These are phyloP conservation scores for Penicillium sp. DNA, from an alignment of 2,329 filamentous ascomycete genomes.

Conservation along the genomic window DNA sequence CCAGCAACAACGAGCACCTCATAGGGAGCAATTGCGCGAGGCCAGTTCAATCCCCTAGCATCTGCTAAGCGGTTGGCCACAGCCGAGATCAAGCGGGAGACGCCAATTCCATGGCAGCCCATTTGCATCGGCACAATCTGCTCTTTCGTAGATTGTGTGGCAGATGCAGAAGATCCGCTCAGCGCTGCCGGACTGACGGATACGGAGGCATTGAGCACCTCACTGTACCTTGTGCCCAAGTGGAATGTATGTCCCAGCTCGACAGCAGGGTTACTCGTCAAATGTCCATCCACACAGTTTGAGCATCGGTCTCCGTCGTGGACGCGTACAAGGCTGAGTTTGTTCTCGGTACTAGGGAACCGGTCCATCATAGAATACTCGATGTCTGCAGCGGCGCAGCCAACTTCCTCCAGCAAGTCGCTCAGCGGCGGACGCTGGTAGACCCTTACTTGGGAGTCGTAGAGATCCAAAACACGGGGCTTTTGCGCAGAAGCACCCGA, in stretches of 20 bases:
- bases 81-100: constrained; percentile 85
- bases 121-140: constrained; percentile 68
- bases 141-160: constrained; percentile 27
- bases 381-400: constrained; percentile 30
- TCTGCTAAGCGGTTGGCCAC: constrained; percentile 75
- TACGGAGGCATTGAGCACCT: constrained; percentile 67
- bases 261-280: constrained; percentile 70
- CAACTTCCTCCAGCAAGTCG: constrained; percentile 32
- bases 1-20: constrained; percentile 66
- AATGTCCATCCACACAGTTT: constrained; percentile 60
- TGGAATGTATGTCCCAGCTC: constrained; percentile 96
- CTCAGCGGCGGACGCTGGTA: constrained; percentile 41
- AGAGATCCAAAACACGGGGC: constrained; percentile 39
- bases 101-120: constrained; percentile 94
- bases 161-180: constrained; percentile 11
- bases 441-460: constrained; percentile 41
- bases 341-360: constrained; percentile 41
- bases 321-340: constrained; percentile 64
- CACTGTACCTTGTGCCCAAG: constrained; percentile 83
- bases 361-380: constrained; percentile 36
- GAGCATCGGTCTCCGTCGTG: constrained; percentile 70
- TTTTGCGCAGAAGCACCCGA: constrained; percentile 23
- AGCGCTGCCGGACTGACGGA: constrained; percentile 39
- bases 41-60: constrained; percentile 78
- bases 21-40: constrained; percentile 79